Evolutionary conservation across 2,329 filamentous ascomycete species (phyloP).

Genomic region (Ophiostoma ulmi): DNA sequence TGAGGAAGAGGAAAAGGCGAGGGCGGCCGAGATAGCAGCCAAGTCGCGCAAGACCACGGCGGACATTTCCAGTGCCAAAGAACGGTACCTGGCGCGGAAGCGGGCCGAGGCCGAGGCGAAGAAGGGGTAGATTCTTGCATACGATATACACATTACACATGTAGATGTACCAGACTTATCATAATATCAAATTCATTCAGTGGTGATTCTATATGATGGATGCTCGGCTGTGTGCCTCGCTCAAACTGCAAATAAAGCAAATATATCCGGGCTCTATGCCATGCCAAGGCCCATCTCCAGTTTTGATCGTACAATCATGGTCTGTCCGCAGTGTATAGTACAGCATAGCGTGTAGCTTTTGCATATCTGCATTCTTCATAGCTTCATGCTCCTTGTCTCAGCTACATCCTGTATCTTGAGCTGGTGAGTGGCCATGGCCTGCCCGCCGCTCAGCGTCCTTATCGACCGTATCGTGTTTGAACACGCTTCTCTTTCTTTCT

Average conservation of each 20-base stretch:
- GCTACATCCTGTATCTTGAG: background rate
- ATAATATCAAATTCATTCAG: background rate
- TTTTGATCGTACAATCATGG: constrained; percentile 11
- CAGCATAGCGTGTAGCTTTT: background rate
- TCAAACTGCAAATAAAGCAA: background rate
- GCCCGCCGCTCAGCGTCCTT: background rate
- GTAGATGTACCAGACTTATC: background rate
- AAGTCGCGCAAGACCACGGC: constrained; percentile 74
- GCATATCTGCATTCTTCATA: background rate
- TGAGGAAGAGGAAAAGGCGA: constrained; percentile 60
- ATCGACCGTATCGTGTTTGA: background rate
- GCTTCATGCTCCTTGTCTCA: background rate
- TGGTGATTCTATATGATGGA: background rate
- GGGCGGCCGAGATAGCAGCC: constrained; percentile 56
- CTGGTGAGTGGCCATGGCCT: background rate
- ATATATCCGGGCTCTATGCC: constrained; percentile 9
- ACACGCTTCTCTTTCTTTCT: background rate
- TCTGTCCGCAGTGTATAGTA: background rate
- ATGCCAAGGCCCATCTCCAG: background rate
- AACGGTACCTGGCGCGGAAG: constrained; percentile 74
- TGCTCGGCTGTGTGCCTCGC: background rate
- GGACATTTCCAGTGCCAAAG: constrained; percentile 72
- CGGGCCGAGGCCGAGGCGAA: constrained; percentile 66
- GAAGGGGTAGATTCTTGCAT: constrained; percentile 32
- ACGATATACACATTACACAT: background rate